A percentile compares a stretch with the other conserved stretches of the same genome.
Evolutionary conservation across 345 rosid species (phyloP).

Genomic region (Eucalyptus erythrocorys): DNA sequence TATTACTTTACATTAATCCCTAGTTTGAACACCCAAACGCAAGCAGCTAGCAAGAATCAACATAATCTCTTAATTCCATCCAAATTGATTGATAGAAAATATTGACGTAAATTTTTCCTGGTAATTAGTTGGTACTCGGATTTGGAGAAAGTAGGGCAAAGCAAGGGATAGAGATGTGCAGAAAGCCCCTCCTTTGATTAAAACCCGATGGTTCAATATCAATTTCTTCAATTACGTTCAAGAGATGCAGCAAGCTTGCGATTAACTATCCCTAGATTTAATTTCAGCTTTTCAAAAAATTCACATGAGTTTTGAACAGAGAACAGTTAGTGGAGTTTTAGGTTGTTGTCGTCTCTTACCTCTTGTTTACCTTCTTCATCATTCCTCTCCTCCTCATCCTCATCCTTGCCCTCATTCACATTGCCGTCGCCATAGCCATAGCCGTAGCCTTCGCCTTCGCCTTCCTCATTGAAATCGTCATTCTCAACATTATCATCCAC

Average conservation of each 20-base stretch:
- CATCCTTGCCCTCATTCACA: slow-evolving; percentile 6
- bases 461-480: neutral
- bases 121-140: neutral
- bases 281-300: neutral
- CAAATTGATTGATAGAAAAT: neutral
- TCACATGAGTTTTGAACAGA: neutral
- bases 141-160: neutral
- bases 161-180: neutral
- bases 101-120: neutral
- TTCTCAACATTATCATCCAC: neutral
- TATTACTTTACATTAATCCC: neutral
- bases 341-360: neutral
- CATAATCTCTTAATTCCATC: neutral
- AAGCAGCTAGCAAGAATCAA: neutral
- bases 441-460: neutral
- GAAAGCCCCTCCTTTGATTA: neutral
- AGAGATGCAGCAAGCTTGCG: neutral
- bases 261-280: neutral
- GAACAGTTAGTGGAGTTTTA: neutral
- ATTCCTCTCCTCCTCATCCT: slow-evolving; percentile 17
- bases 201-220: neutral
- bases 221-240: neutral
- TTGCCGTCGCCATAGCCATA: neutral
- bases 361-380: slow-evolving; percentile 12
- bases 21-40: neutral